A percentile compares a stretch with the other conserved stretches of the same genome.
These are phyloP conservation scores for Agarophyton chilense DNA, from an alignment of 23 red algal genomes.

Conservation along the genomic window DNA sequence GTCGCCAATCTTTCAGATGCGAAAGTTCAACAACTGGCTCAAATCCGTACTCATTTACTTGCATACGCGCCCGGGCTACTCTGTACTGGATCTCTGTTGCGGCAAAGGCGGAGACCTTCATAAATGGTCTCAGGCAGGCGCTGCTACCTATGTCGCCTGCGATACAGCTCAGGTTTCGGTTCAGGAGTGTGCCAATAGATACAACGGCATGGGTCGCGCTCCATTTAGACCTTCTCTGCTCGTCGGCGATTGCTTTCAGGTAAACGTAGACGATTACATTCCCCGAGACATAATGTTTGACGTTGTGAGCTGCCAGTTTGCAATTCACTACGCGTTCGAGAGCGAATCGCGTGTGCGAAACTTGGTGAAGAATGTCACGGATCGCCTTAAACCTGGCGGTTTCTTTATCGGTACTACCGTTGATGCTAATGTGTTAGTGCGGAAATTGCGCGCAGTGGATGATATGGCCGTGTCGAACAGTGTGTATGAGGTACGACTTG, in stretches of 20 bases:
- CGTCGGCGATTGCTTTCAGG: slow-evolving; percentile 84
- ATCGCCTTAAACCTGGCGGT: slow-evolving; percentile 84
- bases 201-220: slow-evolving; percentile 53
- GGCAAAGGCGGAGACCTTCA: slow-evolving; percentile 97
- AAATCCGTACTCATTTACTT: slow-evolving; percentile 89
- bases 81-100: slow-evolving; percentile 90
- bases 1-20: slow-evolving; percentile 79
- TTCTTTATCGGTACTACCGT: slow-evolving; percentile 98
- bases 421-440: slow-evolving; percentile 92
- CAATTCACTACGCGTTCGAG: slow-evolving; percentile 98
- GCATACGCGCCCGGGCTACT: slow-evolving; percentile 83
- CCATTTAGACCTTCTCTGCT: slow-evolving; percentile 75
- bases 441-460: slow-evolving; percentile 78
- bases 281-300: slow-evolving; percentile 67
- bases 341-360: slow-evolving; percentile 81
- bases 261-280: slow-evolving; percentile 9
- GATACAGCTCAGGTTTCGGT: slow-evolving; percentile 82
- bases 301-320: slow-evolving; percentile 98
- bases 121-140: slow-evolving; percentile 70
- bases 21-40: slow-evolving; percentile 99
- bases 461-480: slow-evolving; percentile 62
- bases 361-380: slow-evolving; percentile 84
- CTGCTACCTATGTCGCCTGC: slow-evolving; percentile 69
- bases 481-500: slow-evolving; percentile 80
- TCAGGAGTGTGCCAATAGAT: slow-evolving; percentile 65